Evolutionary conservation across 345 rosid genomes (phyloP), one percentile per base, ranked within the genome.

Genomic region (Passiflora organensis): DNA sequence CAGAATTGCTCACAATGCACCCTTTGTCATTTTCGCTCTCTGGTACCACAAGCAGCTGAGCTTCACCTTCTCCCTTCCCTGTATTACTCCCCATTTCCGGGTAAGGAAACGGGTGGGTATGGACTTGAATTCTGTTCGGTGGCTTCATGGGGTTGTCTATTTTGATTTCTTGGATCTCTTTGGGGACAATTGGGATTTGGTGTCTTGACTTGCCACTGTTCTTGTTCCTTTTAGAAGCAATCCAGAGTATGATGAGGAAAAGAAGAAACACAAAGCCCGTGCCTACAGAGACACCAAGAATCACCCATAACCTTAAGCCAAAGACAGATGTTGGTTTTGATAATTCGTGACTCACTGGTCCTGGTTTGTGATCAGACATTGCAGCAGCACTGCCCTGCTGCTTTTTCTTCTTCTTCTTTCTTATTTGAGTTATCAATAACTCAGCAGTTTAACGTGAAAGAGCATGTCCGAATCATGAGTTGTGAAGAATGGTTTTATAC

Each of bases 241-340:
- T 3, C 5, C 34, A 28, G 34, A 28, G 34, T 3, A 8, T 28
- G 34, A 28, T 28, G 34, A 28, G 34, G 34, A 91, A 91, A 51
- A 91, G 95, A 12, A 85, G 68, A 53, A 87, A 77, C 32, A 91
- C 95, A 36, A 91, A 80, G 19, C 86, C 77, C 53, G 89, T 78
- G 38, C 98, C 98, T 13, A 79, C 70, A 52, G 78, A 73, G 46
- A 87, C 82, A 38, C 96, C 98, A 43, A 88, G 66, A 18, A 91
- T 86, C 0, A 85, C 83, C 91, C 91, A 85, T 32, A 80, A 59
- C 37, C 75, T 63, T 15, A 91, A 77, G 41, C 96, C 97, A 53
- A 91, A 91, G 57, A 91, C 81, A 41, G 95, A 83, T 2, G 95
- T 91, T 32, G 77, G 65, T 49, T 69, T 78, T 6, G 97, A 85